phyloP scores from a whole-genome alignment of 2,329 filamentous ascomycete genomes.

The Xylaria sp. region DNA sequence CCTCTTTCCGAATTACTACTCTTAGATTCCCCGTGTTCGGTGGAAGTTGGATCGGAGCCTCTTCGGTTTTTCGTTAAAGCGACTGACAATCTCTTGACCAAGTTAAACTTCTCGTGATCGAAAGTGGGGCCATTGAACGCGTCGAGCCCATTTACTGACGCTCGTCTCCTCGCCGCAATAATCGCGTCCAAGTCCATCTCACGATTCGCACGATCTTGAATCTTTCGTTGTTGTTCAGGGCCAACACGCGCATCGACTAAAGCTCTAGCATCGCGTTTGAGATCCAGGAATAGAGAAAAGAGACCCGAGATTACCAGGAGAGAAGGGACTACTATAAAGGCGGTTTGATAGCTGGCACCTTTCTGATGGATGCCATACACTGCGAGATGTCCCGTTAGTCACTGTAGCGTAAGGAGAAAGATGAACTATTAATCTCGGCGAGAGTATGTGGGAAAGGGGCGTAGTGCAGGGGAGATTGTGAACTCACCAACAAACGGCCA shows the following conservation, averaged over 20 bases:
- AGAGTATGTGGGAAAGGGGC: background rate
- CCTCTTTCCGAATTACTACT: conserved; percentile 24
- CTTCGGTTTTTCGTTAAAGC: conserved; percentile 40
- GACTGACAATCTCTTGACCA: conserved; percentile 43
- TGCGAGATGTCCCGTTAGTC: conserved; percentile 23
- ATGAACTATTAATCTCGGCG: background rate
- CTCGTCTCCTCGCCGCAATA: conserved; percentile 45
- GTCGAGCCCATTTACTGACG: conserved; percentile 31
- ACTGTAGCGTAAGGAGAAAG: background rate
- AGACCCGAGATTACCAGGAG: conserved; percentile 58
- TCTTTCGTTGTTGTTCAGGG: conserved; percentile 47
- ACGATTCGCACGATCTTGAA: conserved; percentile 53
- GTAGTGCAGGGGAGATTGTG: background rate
- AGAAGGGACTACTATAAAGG: conserved; percentile 71
- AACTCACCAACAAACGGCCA: conserved; percentile 71
- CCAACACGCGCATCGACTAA: conserved; percentile 56
- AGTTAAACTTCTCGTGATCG: conserved; percentile 37
- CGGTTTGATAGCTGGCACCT: conserved; percentile 69
- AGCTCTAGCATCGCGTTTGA: conserved; percentile 57
- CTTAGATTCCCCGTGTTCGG: conserved; percentile 41
- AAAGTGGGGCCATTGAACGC: conserved; percentile 1
- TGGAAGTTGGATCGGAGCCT: conserved; percentile 36
- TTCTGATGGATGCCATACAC: conserved; percentile 71
- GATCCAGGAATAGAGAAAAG: conserved; percentile 61
- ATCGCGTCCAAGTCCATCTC: conserved; percentile 57